Conservation (phyloP, 176 grass and related monocot species). For the Stipa capillata region DNA sequence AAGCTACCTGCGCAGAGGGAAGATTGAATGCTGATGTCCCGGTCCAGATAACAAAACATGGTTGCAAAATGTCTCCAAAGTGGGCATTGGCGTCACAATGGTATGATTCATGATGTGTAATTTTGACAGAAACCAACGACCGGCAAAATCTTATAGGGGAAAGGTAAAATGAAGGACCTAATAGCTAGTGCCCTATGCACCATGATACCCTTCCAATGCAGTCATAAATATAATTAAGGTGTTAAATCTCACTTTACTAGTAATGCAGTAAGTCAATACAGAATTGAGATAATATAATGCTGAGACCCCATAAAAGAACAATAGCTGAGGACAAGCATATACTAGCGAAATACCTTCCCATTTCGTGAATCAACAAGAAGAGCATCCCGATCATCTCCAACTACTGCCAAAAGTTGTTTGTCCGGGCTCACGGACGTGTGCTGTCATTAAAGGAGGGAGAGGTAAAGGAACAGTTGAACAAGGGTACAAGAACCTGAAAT, state of each 20-base stretch:
- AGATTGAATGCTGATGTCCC: background rate
- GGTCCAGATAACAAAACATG: background rate
- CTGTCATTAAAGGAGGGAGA: constrained; percentile 18
- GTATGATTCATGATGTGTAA: background rate
- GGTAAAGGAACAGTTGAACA: background rate
- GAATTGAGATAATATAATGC: background rate
- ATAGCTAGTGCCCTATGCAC: background rate
- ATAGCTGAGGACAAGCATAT: background rate
- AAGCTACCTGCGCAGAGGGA: constrained; percentile 35
- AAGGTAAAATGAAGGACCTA: background rate
- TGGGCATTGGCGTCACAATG: background rate
- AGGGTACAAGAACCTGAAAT: background rate
- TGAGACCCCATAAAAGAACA: background rate
- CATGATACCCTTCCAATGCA: background rate
- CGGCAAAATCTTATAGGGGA: background rate
- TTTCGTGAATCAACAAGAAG: constrained; percentile 72
- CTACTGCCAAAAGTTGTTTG: constrained; percentile 50
- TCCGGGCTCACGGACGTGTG: constrained; percentile 82
- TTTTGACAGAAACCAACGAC: background rate
- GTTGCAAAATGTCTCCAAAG: background rate
- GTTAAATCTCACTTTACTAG: background rate
- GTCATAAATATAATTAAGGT: background rate
- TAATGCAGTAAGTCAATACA: background rate
- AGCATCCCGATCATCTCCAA: constrained; percentile 59
- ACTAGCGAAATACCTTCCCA: constrained; percentile 52